Base-by-base conservation (phyloP, 2,329 filamentous ascomycete genomes). In the Sporothrix mexicana region DNA sequence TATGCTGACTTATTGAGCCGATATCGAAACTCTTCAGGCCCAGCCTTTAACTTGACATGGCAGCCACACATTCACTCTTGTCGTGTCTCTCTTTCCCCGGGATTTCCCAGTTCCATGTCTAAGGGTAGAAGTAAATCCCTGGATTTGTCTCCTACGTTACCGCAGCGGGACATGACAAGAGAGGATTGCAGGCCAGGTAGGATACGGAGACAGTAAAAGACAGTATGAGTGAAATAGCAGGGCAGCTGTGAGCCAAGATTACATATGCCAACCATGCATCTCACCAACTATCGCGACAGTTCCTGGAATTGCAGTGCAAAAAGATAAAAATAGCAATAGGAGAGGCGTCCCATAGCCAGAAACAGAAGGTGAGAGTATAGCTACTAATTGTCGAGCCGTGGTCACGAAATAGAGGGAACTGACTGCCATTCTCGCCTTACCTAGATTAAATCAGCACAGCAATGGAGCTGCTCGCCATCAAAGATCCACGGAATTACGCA, bases 311-410 rank as follows among this genome's bases (percentile, higher is more conserved):
- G 30, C 30, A 30, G 30, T 30, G 5, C 30, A 20, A 30, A 15
- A 10, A 12, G 59, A 64, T 45, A 45, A 23, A 45, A 23, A 64
- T 64, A 51, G 17, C 36, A 20, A 23, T 47, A 23, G 1, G 9
- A 51, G 30, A 6, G 9, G 23, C 4, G 3, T 8, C 23, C 66
- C 66, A 68, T 25, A 53, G 62, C 62, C 62, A 67, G 62, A 13
- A 67, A 55, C 17, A 68, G 66, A 68, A 43, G 66, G 47, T 55
- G 53, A 41, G 47, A 55, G 47, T 25, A 55, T 20, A 7, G 53
- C 12, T 7, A 36, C 5, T 36, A 5, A 36, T 36, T 36, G 30
- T 36, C 30, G 30, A 36, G 30, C 66, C 66, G 13, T 68, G 47
- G 66, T 53, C 59, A 20, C 43, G 10, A 36, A 69, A 36, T 10